A percentile compares a stretch with the other conserved stretches of the same genome.
Conservation (phyloP, 2,329 filamentous ascomycete species). For the Nakataea oryzae region DNA sequence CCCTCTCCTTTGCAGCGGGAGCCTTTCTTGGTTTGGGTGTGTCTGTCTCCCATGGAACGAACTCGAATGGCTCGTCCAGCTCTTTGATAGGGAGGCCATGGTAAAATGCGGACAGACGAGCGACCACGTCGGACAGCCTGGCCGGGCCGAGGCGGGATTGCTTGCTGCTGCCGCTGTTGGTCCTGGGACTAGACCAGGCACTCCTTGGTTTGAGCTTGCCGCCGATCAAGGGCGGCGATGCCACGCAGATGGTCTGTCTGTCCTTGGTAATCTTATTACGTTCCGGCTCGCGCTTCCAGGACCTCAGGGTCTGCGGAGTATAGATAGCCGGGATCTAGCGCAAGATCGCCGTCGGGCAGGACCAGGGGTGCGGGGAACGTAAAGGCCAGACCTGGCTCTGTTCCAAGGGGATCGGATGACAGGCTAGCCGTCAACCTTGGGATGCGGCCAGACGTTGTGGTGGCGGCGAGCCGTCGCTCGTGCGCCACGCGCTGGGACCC, state of each 20-base stretch:
- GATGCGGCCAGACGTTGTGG: neutral
- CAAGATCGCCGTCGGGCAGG: slow-evolving; percentile 48
- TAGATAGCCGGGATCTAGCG: slow-evolving; percentile 37
- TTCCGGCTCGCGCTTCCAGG: slow-evolving; percentile 33
- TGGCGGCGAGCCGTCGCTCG: neutral
- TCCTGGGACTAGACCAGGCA: slow-evolving; percentile 25
- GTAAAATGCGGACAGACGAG: slow-evolving; percentile 37
- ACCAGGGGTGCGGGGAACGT: slow-evolving; percentile 49
- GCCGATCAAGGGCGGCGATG: slow-evolving; percentile 29
- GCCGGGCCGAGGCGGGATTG: slow-evolving; percentile 12
- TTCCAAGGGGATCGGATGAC: neutral
- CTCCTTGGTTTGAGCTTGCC: slow-evolving; percentile 22
- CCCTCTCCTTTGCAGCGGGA: slow-evolving; percentile 12
- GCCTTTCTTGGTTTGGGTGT: slow-evolving; percentile 9
- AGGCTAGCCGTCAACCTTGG: neutral
- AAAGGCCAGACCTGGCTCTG: slow-evolving; percentile 4
- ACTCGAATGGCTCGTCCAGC: slow-evolving; percentile 28
- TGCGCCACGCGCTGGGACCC: neutral
- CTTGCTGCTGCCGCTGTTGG: neutral
- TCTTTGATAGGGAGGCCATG: slow-evolving; percentile 38
- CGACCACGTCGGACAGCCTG: slow-evolving; percentile 16
- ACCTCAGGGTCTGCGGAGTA: slow-evolving; percentile 38
- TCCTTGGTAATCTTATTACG: slow-evolving; percentile 37
- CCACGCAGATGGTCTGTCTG: slow-evolving; percentile 44
- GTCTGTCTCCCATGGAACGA: slow-evolving; percentile 33